Evolutionary conservation across 495 filamentous ascomycete species (phyloP), one percentile per base, ranked within the genome.

Genomic region (Xylaria sp.): DNA sequence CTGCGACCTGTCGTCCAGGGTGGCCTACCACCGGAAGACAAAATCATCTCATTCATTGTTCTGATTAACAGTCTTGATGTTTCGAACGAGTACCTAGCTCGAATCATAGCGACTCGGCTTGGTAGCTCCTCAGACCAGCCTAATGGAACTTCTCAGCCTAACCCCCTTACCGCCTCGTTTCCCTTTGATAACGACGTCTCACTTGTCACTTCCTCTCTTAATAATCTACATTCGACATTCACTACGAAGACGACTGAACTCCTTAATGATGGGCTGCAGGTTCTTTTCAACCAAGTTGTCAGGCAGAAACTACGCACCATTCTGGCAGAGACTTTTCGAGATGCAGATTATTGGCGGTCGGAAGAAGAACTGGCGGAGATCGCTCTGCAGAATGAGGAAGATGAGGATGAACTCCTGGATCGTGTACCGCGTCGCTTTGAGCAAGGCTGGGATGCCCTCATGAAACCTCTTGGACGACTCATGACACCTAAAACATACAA

Each of bases 41-140:
- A 90, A 66, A 89, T 95, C 59, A 86, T 97, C 68, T 81, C 90
- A 5, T 98, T 98, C 81, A 89, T 98, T 11, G 90, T 98, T 14
- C 88, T 97, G 35, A 93, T 97, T 77, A 99, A 99, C 84, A 97
- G 95, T 77, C 89, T 99, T 31, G 96, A 98, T 79, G 85, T 97
- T 29, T 90, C 93, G 17, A 90, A 91, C 69, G 94, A 97, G 75
- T 99, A 99, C 80, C 86, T 94, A 65, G 88, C 89, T 44, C 93
- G 95, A 57, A 97, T 99, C 73, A 88, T 98, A 63, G 83, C 89
- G 53, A 85, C 88, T 52, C 88, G 90, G 62, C 77, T 93, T 14
- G 77, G 77, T n/a, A 75, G 86, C 84, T 68, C 77, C 52, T 41
- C 84, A 78, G 73, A 81, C 75, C 65, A 72, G 73, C 57, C 73